Evolutionary conservation across 495 filamentous ascomycete species (phyloP), one percentile per base, ranked within the genome.

Genomic region (Podospora australis): DNA sequence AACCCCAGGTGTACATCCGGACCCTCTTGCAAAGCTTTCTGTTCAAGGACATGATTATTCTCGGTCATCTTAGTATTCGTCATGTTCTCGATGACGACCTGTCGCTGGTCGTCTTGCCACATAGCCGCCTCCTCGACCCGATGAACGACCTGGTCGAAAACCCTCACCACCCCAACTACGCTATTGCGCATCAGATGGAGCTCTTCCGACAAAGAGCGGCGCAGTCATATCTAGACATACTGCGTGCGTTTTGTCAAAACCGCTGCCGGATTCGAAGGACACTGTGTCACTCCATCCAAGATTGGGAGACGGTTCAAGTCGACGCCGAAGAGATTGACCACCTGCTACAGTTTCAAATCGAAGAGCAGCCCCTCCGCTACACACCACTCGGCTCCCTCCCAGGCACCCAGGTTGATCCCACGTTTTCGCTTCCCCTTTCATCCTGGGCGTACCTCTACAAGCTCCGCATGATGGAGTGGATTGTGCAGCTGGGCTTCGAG

Each of bases 401-500:
- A n/a, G n/a, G n/a, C 10, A n/a, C 38, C 56, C 52, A 42, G 7
- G 35, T 60, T 16, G 56, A 60, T 6, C 56, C 58, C 20, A 77
- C 78, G 0, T 86, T 81, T 56, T 57, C 63, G 1, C 57, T 71
- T 19, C 88, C 90, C 0, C 73, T 98, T 2, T 87, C 86, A 4
- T 86, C 83, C 5, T 98, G 92, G 92, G 78, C 82, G 0, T 92
- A 91, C 59, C 78, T 88, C 45, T 85, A 95, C 58, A 97, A 95
- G 62, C 74, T 96, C 2, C 78, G 74, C 7, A 81, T 92, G 55
- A 86, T 96, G 78, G 84, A 90, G 50, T 85, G 83, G 72, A 83
- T 92, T 38, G 73, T 96, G 10, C 88, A 96, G 63, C 81, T 96
- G 44, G 92, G 92, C n/a, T 96, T 99, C 60, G 92, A 97, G 64